These are phyloP conservation scores for Colletotrichum godetiae DNA, from an alignment of 2,329 filamentous ascomycete genomes.

Conservation along the genomic window DNA sequence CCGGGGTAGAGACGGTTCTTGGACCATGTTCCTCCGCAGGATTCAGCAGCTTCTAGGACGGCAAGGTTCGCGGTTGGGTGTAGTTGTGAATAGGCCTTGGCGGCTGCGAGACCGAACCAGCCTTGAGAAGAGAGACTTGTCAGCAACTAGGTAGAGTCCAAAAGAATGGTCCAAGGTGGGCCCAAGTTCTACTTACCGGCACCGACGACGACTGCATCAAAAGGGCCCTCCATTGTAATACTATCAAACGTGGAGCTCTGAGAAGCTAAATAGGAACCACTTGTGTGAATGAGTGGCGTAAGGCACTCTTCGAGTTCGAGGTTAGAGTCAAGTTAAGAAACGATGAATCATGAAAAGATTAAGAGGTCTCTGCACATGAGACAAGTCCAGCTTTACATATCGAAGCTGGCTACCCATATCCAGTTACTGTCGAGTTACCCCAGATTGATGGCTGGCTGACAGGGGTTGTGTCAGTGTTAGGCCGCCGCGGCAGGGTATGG, in stretches of 20 bases:
- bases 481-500: neutral
- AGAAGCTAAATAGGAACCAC: neutral
- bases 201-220: neutral
- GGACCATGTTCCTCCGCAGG: constrained; percentile 71
- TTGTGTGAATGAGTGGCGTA: neutral
- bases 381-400: neutral
- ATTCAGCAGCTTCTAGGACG: constrained; percentile 61
- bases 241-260: neutral
- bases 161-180: neutral
- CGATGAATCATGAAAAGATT: neutral
- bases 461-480: neutral
- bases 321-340: neutral
- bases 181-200: neutral
- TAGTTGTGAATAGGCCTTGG: constrained; percentile 63
- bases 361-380: neutral
- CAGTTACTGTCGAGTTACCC: neutral
- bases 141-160: neutral
- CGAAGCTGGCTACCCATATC: neutral
- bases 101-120: constrained; percentile 62
- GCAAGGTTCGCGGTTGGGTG: constrained; percentile 58
- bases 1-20: constrained; percentile 68
- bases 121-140: constrained; percentile 43
- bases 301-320: neutral
- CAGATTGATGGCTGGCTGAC: neutral
- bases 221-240: neutral